These are phyloP conservation scores for Citrus inodora DNA, from an alignment of 345 rosid species.

Conservation along the genomic window DNA sequence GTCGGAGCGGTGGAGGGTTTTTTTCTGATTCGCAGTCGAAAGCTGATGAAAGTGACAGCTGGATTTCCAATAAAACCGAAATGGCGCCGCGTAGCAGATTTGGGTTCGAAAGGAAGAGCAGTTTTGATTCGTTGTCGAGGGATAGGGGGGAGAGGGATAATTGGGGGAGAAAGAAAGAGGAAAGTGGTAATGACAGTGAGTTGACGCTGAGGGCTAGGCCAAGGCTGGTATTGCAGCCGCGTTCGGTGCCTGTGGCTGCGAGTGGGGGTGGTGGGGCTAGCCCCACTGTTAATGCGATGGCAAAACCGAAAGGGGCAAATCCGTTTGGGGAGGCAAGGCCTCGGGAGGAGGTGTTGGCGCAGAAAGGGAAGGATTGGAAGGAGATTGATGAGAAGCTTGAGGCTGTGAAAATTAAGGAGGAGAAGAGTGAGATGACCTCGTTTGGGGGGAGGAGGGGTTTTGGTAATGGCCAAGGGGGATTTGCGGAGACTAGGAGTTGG, in stretches of 20 bases:
- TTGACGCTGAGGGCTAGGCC: slow-evolving; percentile 36
- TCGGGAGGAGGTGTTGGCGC: slow-evolving; percentile 89
- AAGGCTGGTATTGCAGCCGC: slow-evolving; percentile 75
- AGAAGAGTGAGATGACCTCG: slow-evolving; percentile 39
- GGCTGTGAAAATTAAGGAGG: slow-evolving; percentile 51
- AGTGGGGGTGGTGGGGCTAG: slow-evolving; percentile 9
- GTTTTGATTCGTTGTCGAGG: slow-evolving; percentile 65
- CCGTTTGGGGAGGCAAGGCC: slow-evolving; percentile 97
- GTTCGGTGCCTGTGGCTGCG: slow-evolving; percentile 45
- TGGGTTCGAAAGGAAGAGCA: slow-evolving; percentile 64
- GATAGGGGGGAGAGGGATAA: slow-evolving; percentile 54
- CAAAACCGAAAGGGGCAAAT: slow-evolving; percentile 54
- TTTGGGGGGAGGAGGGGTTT: slow-evolving; percentile 42
- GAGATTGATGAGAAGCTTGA: slow-evolving; percentile 91
- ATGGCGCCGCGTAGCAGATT: slow-evolving; percentile 24
- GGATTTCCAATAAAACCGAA: slow-evolving; percentile 58
- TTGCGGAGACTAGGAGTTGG: slow-evolving; percentile 42
- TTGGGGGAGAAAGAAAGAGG: slow-evolving; percentile 84
- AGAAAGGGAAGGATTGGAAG: slow-evolving; percentile 89
- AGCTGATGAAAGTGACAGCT: slow-evolving; percentile 84
- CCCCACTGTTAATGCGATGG: background rate
- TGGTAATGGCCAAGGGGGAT: slow-evolving; percentile 35
- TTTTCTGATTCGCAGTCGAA: slow-evolving; percentile 69
- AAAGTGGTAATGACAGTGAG: slow-evolving; percentile 25
- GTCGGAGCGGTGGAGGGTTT: slow-evolving; percentile 37